Evolutionary conservation across 2,329 filamentous ascomycete genomes (phyloP).

Genomic region (Trichothecium sympodiale): DNA sequence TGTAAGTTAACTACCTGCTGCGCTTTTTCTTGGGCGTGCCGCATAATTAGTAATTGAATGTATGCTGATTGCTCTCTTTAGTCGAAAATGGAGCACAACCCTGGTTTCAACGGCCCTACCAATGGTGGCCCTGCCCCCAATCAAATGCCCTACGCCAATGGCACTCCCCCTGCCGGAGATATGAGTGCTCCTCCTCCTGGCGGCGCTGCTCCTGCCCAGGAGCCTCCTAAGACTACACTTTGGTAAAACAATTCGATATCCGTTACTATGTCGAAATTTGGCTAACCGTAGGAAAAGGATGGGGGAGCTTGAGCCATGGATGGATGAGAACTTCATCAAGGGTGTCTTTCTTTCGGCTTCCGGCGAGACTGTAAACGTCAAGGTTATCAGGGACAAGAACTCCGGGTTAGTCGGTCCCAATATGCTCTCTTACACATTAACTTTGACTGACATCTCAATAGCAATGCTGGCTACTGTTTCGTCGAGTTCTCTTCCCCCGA

Average conservation of each 20-base stretch:
- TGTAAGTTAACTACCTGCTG: not conserved
- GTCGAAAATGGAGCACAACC: slow-evolving; percentile 21
- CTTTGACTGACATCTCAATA: slow-evolving; percentile 22
- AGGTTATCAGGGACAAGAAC: slow-evolving; percentile 99
- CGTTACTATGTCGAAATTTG: not conserved
- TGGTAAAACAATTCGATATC: slow-evolving; percentile 32
- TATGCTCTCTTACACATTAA: not conserved
- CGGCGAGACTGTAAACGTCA: slow-evolving; percentile 92
- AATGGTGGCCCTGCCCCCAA: slow-evolving; percentile 19
- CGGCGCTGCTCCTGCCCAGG: slow-evolving; percentile 22
- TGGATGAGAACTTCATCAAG: slow-evolving; percentile 97
- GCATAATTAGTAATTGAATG: not conserved
- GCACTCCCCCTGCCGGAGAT: slow-evolving; percentile 26
- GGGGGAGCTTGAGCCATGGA: slow-evolving; percentile 98
- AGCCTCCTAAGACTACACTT: slow-evolving; percentile 46
- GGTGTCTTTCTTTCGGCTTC: slow-evolving; percentile 81
- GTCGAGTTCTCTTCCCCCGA: slow-evolving; percentile 81
- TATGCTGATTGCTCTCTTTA: slow-evolving; percentile 5
- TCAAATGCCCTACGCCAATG: slow-evolving; percentile 26
- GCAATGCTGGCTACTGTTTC: slow-evolving; percentile 97
- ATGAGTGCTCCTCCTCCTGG: slow-evolving; percentile 22
- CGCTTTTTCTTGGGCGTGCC: not conserved
- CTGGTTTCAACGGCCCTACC: slow-evolving; percentile 17
- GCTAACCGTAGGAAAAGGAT: slow-evolving; percentile 59
- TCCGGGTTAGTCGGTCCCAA: slow-evolving; percentile 66